These are phyloP conservation scores for Sutorius eximius DNA, from an alignment of 1,284 basidiomycete species.

Conservation along the genomic window DNA sequence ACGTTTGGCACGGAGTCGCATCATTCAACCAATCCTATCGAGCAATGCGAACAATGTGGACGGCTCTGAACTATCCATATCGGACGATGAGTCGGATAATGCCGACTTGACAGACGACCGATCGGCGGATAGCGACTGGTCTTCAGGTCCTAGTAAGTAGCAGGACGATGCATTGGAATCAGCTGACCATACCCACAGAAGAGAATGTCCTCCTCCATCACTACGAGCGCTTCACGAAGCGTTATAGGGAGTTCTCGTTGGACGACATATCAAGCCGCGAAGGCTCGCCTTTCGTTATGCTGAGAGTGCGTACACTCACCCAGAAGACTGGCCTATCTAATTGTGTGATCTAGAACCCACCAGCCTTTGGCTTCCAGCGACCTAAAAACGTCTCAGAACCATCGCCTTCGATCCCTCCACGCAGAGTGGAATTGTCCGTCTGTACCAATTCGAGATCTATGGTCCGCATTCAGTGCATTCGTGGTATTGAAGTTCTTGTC, in stretches of 20 bases:
- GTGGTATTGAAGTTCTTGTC: conserved; percentile 38
- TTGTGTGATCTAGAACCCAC: conserved; percentile 15
- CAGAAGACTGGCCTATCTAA: neutral
- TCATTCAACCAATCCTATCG: conserved; percentile 38
- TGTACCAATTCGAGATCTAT: conserved; percentile 8
- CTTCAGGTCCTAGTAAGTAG: conserved; percentile 37
- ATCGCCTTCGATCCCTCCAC: conserved; percentile 4
- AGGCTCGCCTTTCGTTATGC: conserved; percentile 40
- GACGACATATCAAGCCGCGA: conserved; percentile 36
- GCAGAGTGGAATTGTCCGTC: conserved; percentile 1
- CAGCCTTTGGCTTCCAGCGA: conserved; percentile 8
- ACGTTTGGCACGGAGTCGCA: conserved; percentile 61
- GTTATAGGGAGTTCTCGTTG: conserved; percentile 32
- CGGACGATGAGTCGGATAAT: conserved; percentile 77
- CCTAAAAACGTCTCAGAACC: conserved; percentile 1
- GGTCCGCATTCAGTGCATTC: conserved; percentile 32
- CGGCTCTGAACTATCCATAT: conserved; percentile 54
- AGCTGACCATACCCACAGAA: conserved; percentile 20
- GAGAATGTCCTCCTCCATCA: conserved; percentile 22
- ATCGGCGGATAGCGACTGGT: conserved; percentile 57
- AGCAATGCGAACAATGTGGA: conserved; percentile 26
- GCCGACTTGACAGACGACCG: conserved; percentile 59
- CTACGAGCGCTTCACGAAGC: conserved; percentile 31
- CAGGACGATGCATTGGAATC: neutral
- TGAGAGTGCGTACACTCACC: conserved; percentile 25